Base-by-base conservation (phyloP, 352 stramenopile genomes). In the Phytophthora quininea region DNA sequence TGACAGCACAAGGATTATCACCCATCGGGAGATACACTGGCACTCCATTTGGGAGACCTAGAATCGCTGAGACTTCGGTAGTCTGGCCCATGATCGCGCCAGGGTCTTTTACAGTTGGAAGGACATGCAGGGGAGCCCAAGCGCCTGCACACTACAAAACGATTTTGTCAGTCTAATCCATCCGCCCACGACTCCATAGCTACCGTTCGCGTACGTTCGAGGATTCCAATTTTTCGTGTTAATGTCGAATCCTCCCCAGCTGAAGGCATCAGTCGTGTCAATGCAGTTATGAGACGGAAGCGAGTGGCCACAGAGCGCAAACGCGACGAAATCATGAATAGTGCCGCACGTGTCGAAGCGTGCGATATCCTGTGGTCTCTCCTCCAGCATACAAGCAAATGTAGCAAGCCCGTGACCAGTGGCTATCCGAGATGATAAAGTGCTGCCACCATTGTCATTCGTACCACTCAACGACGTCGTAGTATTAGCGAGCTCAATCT, bases 181-280 rank as follows among this genome's bases (percentile, higher is more conserved):
- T 40, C 35, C 6, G 10, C 10, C 35, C 10, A 58, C 5, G 5
- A 42, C 43, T 59, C 0, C 10, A 27, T 24, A 54, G 3, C 19
- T 50, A 40, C 10, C 19, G 15, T 9, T 9, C 8, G 57, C 69
- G 54, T 77, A 87, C 81, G 63, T 64, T 49, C 57, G 52, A 19
- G 31, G 32, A 38, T 87, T 80, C 82, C 82, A 93, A 3, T 61
- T 69, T 30, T 72, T 62, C 4, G 40, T 74, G 12, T 64, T 43
- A 5, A 74, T 46, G 43, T 93, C 74, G 49, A 89, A 92, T 27
- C 69, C 73, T 12, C 85, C 85, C 83, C 83, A 93, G 58, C 83
- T 90, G 50, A 77, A 90, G n/a, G 81, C 85, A 52, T 93, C 75
- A 1, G 84, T 93, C 11, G 71, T 76, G 67, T 92, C 85, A 51